phyloP scores from a whole-genome alignment of 192 early-diverging fungal genomes.

The Backusella luteola region DNA sequence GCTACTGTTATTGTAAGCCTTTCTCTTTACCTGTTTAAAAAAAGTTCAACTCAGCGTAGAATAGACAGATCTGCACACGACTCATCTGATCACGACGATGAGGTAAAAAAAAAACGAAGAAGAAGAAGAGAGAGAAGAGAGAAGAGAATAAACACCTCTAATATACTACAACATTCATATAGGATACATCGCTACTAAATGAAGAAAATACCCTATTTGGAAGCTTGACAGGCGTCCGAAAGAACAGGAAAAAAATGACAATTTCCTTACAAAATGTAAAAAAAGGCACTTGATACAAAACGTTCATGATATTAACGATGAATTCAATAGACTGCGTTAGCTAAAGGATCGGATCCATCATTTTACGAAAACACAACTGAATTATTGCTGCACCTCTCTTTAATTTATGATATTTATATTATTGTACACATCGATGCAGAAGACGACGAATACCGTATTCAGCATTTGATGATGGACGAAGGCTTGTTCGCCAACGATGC shows the following conservation, averaged over 20 bases:
- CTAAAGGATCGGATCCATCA: constrained; percentile 68
- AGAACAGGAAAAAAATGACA: constrained; percentile 50
- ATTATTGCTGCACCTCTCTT: constrained; percentile 51
- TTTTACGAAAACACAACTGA: constrained; percentile 59
- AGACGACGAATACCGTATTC: constrained; percentile 54
- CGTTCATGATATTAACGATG: background rate
- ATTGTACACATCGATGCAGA: constrained; percentile 52
- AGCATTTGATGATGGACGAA: constrained; percentile 42
- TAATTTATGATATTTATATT: constrained; percentile 53
- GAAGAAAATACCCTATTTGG: constrained; percentile 6
- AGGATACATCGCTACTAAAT: background rate
- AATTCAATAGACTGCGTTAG: constrained; percentile 60
- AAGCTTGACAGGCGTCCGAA: background rate
- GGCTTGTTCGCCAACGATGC: background rate
- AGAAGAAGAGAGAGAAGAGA: background rate
- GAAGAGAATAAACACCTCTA: background rate
- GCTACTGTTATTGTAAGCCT: constrained; percentile 25
- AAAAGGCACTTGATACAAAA: background rate
- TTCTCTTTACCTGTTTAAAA: constrained; percentile 17
- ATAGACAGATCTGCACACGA: background rate
- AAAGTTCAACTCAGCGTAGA: background rate
- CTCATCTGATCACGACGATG: background rate
- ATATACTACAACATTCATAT: background rate
- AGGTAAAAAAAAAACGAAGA: background rate
- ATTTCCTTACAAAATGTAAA: constrained; percentile 62